Base-by-base conservation (phyloP, 2,329 filamentous ascomycete species). In the Phaeomoniella chlamydospora region DNA sequence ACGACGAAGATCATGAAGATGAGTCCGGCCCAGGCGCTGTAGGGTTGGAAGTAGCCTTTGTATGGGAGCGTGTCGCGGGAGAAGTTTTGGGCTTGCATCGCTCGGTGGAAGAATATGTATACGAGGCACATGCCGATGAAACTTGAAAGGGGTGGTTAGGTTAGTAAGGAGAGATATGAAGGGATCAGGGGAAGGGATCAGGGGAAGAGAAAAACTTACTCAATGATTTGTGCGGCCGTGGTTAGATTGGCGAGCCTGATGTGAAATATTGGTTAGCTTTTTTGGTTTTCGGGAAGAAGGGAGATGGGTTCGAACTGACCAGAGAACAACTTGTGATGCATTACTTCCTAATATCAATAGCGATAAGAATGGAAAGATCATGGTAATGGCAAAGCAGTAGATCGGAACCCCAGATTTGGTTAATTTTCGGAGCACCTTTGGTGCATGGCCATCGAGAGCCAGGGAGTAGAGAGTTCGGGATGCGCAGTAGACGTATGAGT, bases 231-330 rank as follows among this genome's bases (percentile, higher is more conserved):
- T 1, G 43, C 65, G 15, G 73, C 76, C 47, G 83, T 83, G 54
- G 82, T 70, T 19, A 83, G 70, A 41, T 77, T 69, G 2, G 77
- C 76, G 3, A 82, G 54, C n/a, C n/a, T n/a, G n/a, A n/a, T n/a
- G n/a, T n/a, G n/a, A n/a, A n/a, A n/a, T n/a, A n/a, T n/a, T n/a
- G n/a, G n/a, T n/a, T n/a, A n/a, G n/a, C n/a, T n/a, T n/a, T n/a
- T n/a, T n/a, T n/a, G n/a, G n/a, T n/a, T n/a, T n/a, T n/a, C n/a
- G n/a, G n/a, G n/a, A n/a, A n/a, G n/a, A n/a, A n/a, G n/a, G n/a
- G n/a, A n/a, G n/a, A n/a, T n/a, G n/a, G n/a, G n/a, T n/a, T n/a
- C n/a, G 69, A 67, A 68, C 58, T 35, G 76, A 57, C 67, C 67
- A 75, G 39, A 49, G 66, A 35, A 74, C 59, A 2, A 68, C 67